Evolutionary conservation across 2,329 filamentous ascomycete species (phyloP).

Genomic region (Orbilia javanica): DNA sequence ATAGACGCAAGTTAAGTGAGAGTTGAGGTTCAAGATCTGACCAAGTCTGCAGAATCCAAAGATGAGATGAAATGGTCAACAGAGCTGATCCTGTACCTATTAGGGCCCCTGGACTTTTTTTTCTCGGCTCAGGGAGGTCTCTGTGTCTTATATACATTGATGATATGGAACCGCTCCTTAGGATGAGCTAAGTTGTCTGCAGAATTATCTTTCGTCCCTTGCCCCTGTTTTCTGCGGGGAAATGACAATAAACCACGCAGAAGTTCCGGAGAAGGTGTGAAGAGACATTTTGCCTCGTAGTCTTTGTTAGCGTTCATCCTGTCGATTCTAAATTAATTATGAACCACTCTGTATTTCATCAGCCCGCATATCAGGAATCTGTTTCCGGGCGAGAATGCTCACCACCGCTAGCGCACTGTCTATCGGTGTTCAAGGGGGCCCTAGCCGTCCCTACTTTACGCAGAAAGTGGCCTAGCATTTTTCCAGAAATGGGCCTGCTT

Average conservation of each 20-base stretch:
- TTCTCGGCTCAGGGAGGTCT: constrained; percentile 52
- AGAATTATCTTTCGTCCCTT: constrained; percentile 54
- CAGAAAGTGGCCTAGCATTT: constrained; percentile 31
- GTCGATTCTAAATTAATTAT: constrained; percentile 31
- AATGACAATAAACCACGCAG: constrained; percentile 59
- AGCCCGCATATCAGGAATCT: constrained; percentile 54
- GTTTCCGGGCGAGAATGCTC: constrained; percentile 52
- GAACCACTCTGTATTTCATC: constrained; percentile 53
- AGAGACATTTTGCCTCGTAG: constrained; percentile 53
- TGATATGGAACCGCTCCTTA: constrained; percentile 43
- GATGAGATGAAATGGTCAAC: constrained; percentile 55
- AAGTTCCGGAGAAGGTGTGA: constrained; percentile 46
- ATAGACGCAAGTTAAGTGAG: constrained; percentile 28
- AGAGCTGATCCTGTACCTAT: constrained; percentile 56
- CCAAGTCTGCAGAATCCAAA: constrained; percentile 46
- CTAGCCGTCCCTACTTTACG: constrained; percentile 23
- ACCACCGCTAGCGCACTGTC: constrained; percentile 35
- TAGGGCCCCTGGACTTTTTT: constrained; percentile 43
- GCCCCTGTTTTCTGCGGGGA: constrained; percentile 57
- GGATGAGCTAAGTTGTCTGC: constrained; percentile 41
- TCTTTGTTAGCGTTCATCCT: constrained; percentile 35
- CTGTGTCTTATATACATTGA: constrained; percentile 56
- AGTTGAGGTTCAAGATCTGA: constrained; percentile 23
- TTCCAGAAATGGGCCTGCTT: constrained; percentile 44
- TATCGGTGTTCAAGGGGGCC: constrained; percentile 46